Percentiles rank a stretch among this genome's conserved stretches.
phyloP scores from a whole-genome alignment of 352 stramenopile genomes.

The Porosira glacialis region DNA sequence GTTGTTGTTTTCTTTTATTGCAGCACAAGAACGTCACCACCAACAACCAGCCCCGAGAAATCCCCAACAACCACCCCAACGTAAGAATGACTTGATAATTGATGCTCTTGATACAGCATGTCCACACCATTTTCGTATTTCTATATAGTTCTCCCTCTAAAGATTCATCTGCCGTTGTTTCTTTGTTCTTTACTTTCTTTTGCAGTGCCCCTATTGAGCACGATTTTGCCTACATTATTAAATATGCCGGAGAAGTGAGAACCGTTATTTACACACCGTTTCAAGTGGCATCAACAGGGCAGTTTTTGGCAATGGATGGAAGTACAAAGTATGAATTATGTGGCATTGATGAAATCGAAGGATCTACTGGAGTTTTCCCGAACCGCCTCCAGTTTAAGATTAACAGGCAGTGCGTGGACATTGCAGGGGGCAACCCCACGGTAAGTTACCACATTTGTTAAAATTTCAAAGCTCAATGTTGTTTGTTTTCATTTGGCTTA shows the following conservation, averaged over 20 bases:
- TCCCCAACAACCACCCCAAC: too few species aligned
- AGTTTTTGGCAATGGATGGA: conserved; percentile 44
- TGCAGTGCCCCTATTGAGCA: conserved; percentile 26
- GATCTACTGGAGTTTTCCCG: conserved; percentile 18
- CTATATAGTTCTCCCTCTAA: conserved; percentile 18
- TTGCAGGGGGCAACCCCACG: conserved; percentile 30
- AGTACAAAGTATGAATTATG: conserved; percentile 31
- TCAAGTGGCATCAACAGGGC: conserved; percentile 38
- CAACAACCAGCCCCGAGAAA: too few species aligned
- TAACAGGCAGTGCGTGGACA: conserved; percentile 9
- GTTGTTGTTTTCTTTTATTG: too few species aligned
- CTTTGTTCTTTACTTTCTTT: conserved; percentile 6
- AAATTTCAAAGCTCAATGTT: too few species aligned
- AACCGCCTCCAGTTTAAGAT: conserved; percentile 43
- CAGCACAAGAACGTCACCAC: too few species aligned
- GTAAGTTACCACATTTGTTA: too few species aligned
- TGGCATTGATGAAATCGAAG: conserved; percentile 46
- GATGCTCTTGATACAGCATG: too few species aligned
- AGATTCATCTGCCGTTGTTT: conserved; percentile 23
- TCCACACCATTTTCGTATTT: conserved; percentile 14
- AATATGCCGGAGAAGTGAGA: conserved; percentile 41
- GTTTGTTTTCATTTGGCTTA: too few species aligned
- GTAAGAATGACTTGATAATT: too few species aligned
- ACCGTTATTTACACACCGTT: conserved; percentile 45
- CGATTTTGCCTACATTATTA: conserved; percentile 36